A percentile compares a stretch with the other conserved stretches of the same genome.
phyloP scores from a whole-genome alignment of 2,329 filamentous ascomycete genomes.

The Aspergillus thermomutatus region DNA sequence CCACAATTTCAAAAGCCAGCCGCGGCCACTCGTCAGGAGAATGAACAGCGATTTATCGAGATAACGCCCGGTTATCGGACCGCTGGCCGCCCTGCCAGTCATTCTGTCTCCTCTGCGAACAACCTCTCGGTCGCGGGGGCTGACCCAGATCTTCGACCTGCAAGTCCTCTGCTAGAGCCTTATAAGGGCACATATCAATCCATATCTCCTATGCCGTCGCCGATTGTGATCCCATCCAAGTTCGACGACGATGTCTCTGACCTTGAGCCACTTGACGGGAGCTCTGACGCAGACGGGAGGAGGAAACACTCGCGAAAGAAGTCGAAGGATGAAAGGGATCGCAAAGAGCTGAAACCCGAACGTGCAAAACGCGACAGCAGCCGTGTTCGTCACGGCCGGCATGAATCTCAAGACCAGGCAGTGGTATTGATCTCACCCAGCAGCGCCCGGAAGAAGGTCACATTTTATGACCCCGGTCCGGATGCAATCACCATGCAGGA shows the following conservation, averaged over 20 bases:
- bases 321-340: slow-evolving; percentile 29
- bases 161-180: slow-evolving; percentile 82
- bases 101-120: slow-evolving; percentile 38
- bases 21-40: slow-evolving; percentile 20
- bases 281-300: slow-evolving; percentile 25
- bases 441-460: slow-evolving; percentile 57
- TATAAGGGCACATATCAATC: slow-evolving; percentile 94
- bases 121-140: slow-evolving; percentile 36
- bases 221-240: slow-evolving; percentile 59
- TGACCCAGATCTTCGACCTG: slow-evolving; percentile 55
- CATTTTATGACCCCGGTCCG: slow-evolving; percentile 78
- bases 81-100: slow-evolving; percentile 26
- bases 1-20: slow-evolving; percentile 19
- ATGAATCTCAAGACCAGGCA: slow-evolving; percentile 36
- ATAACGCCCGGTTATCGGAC: slow-evolving; percentile 29
- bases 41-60: slow-evolving; percentile 32
- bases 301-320: slow-evolving; percentile 26
- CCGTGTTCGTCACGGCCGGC: slow-evolving; percentile 24
- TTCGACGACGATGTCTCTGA: slow-evolving; percentile 54
- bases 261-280: slow-evolving; percentile 42
- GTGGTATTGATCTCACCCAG: slow-evolving; percentile 44
- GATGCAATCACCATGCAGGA: slow-evolving; percentile 74
- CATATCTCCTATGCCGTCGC: slow-evolving; percentile 90
- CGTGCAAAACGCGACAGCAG: slow-evolving; percentile 21
- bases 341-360: slow-evolving; percentile 26